Base-by-base conservation (phyloP, 2,329 filamentous ascomycete species). In the Botrytis medusae region DNA sequence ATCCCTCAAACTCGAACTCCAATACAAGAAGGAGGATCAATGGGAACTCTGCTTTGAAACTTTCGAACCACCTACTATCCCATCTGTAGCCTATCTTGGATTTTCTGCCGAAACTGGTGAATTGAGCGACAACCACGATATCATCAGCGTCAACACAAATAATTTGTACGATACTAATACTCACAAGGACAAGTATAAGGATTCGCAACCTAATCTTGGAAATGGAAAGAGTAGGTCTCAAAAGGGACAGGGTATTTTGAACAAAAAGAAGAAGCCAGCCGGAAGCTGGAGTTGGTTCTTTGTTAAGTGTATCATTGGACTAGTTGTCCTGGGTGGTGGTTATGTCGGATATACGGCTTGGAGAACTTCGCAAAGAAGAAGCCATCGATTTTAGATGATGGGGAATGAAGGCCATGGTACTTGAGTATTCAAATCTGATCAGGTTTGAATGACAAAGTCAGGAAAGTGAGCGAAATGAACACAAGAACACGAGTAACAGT, bases 101-200 rank as follows among this genome's bases (percentile, higher is more conserved):
- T 93, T 93, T 84, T 92, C 89, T 78, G 92, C 93, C 73, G 95
- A 98, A 86, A 98, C 96, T 25, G 96, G 96, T 80, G 95, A 99
- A 85, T 89, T 99, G 77, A 94, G 91, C 83, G 96, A 99, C 85
- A 97, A 97, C 87, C 95, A 98, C 87, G 96, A 99, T 84, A 97
- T 99, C 83, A 90, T 98, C 81, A 92, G 90, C 69, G 88, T 99
- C 79, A 87, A 90, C 76, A 91, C 95, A 73, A 92, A 92, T 86
- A 99, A 98, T 83, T 86, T 99, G 75, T 98, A 98, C 85, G 90
- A 88, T 79, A 89, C 88, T 51, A 84, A 85, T 70, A 80, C 81
- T 69, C 82, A 71, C 37, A 72, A 72, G 63, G 48, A 68, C 18
- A 72, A 72, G 57, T 32, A 72, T 14, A 72, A 72, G 8, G 71